These are phyloP conservation scores for Xylariaceae sp. DNA, from an alignment of 2,329 filamentous ascomycete species.

Conservation along the genomic window DNA sequence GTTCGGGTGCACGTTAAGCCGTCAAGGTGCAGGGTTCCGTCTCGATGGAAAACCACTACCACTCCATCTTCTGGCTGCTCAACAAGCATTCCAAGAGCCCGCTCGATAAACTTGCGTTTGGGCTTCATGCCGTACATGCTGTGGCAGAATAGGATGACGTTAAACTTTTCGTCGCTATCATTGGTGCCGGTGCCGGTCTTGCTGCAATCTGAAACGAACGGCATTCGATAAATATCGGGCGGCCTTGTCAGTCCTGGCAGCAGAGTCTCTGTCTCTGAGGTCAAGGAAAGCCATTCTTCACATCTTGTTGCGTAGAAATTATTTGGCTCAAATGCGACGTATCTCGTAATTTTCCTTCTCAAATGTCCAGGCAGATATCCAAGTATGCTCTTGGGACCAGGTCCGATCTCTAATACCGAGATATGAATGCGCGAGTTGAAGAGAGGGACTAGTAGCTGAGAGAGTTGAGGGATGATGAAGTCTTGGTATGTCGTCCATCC, in stretches of 20 bases:
- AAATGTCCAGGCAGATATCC: conserved; percentile 42
- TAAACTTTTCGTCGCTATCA: conserved; percentile 40
- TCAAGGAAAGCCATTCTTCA: conserved; percentile 39
- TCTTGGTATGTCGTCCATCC: conserved; percentile 43
- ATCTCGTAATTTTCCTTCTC: conserved; percentile 45
- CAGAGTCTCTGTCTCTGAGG: conserved; percentile 26
- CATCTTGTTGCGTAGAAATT: conserved; percentile 42
- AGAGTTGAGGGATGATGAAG: conserved; percentile 52
- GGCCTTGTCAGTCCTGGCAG: conserved; percentile 41
- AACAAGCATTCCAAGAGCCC: conserved; percentile 47
- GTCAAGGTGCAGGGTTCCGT: conserved; percentile 40
- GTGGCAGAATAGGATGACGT: conserved; percentile 61
- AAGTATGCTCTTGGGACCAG: conserved; percentile 55
- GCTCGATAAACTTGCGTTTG: conserved; percentile 44
- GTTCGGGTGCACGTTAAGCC: conserved; percentile 48
- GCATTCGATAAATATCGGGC: conserved; percentile 37
- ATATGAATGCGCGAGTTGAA: conserved; percentile 40
- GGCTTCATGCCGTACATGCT: conserved; percentile 61
- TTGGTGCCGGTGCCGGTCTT: conserved; percentile 19
- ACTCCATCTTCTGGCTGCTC: conserved; percentile 38
- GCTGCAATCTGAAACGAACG: conserved; percentile 38
- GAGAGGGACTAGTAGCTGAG: conserved; percentile 39
- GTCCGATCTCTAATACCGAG: conserved; percentile 59
- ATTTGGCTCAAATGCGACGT: conserved; percentile 55
- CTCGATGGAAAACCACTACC: conserved; percentile 56